Percentiles rank a stretch among this genome's conserved stretches.
Evolutionary conservation across 1,284 basidiomycete species (phyloP).

Genomic region (Rugosomyces carneus): DNA sequence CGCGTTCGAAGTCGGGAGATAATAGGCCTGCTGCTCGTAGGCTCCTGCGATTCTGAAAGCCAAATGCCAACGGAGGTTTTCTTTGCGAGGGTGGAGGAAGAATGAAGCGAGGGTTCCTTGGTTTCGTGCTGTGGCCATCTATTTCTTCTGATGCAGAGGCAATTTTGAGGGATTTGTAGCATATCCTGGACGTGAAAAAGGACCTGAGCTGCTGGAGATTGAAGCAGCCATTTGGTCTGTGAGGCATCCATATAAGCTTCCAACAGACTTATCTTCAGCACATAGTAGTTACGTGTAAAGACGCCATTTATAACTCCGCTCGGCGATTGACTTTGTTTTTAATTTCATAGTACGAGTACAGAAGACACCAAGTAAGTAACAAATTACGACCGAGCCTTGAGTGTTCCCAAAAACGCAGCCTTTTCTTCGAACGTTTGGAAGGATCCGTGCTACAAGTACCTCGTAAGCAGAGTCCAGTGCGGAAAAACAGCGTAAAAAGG

Average conservation of each 20-base stretch:
- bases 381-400: slow-evolving; percentile 73
- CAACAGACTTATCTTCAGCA: too few species aligned
- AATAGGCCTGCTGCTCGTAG: not conserved
- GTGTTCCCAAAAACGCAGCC: slow-evolving; percentile 88
- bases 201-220: too few species aligned
- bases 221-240: too few species aligned
- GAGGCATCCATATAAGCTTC: too few species aligned
- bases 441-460: slow-evolving; percentile 65
- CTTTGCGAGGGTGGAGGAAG: slow-evolving; percentile 3
- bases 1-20: not conserved
- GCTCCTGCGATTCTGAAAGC: not conserved
- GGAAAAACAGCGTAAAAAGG: slow-evolving; percentile 25
- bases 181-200: too few species aligned
- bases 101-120: not conserved
- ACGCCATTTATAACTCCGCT: too few species aligned
- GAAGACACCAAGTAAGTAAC: slow-evolving; percentile 19
- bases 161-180: not conserved
- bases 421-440: slow-evolving; percentile 98
- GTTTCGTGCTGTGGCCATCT: not conserved
- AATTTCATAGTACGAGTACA: too few species aligned
- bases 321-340: too few species aligned
- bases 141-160: too few species aligned
- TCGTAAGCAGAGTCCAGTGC: slow-evolving; percentile 13
- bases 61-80: not conserved
- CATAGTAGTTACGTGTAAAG: too few species aligned